Conservation (phyloP, 1,284 basidiomycete species). For the Trichosporon asahii region DNA sequence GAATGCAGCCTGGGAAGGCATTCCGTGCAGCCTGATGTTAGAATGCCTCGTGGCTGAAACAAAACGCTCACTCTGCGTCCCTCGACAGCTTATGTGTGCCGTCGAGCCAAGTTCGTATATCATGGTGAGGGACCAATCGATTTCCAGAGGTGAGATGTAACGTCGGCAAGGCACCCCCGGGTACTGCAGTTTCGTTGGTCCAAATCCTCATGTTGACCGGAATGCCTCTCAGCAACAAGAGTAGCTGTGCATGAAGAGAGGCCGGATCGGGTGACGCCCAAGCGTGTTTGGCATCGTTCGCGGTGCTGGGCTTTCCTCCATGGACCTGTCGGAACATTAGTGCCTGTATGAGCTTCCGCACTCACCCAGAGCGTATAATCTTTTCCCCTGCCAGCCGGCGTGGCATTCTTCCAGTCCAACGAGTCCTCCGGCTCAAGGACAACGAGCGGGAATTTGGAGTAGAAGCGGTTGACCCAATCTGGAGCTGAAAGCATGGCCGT, state of each 20-base stretch:
- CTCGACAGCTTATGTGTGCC: constrained; percentile 15
- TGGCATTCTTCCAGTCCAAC: constrained; percentile 30
- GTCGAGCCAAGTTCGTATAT: constrained; percentile 44
- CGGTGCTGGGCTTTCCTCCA: constrained; percentile 19
- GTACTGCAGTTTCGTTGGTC: constrained; percentile 38
- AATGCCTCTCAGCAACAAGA: constrained; percentile 42
- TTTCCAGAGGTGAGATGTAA: constrained; percentile 36
- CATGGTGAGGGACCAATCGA: constrained; percentile 31
- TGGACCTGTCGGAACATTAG: constrained; percentile 25
- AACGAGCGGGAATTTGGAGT: constrained; percentile 48
- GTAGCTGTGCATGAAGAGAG: constrained; percentile 41
- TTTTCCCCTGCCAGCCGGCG: not conserved
- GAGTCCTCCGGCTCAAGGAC: constrained; percentile 41
- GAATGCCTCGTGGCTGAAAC: not conserved
- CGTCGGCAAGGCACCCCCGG: constrained; percentile 33
- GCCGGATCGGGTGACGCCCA: constrained; percentile 40
- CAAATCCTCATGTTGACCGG: constrained; percentile 36
- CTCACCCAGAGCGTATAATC: constrained; percentile 33
- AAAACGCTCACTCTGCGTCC: not conserved
- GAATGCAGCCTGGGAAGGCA: constrained; percentile 40
- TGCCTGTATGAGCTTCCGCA: not conserved
- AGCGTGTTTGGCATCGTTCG: constrained; percentile 22
- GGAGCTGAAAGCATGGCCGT: constrained; percentile 36
- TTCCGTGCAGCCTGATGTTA: constrained; percentile 33
- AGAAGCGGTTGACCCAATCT: constrained; percentile 39